Evolutionary conservation across 164 flowering plant species (phyloP).

Genomic region (Akebia trifoliata): DNA sequence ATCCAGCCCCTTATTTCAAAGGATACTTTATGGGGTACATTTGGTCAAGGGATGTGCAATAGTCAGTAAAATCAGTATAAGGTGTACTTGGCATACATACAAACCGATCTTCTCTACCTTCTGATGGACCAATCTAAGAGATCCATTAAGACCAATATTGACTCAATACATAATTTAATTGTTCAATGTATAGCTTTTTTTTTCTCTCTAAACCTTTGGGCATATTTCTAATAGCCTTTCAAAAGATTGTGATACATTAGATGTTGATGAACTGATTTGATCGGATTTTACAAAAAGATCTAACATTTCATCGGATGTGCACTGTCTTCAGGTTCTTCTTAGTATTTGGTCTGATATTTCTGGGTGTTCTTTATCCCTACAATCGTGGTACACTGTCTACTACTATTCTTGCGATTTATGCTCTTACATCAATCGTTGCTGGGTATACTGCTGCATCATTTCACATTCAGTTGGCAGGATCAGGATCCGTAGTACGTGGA

Average conservation of each 20-base stretch:
- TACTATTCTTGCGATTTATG: conserved; percentile 42
- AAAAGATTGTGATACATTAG: background rate
- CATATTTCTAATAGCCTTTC: background rate
- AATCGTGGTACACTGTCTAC: conserved; percentile 54
- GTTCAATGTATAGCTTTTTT: too few species aligned
- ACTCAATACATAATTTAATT: too few species aligned
- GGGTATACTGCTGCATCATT: conserved; percentile 66
- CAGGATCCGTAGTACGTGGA: conserved; percentile 33
- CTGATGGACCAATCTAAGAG: too few species aligned
- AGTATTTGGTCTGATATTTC: conserved; percentile 43
- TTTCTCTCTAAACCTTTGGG: background rate
- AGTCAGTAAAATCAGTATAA: too few species aligned
- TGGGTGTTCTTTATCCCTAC: conserved; percentile 64
- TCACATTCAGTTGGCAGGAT: conserved; percentile 41
- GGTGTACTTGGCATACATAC: too few species aligned
- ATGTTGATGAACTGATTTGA: background rate
- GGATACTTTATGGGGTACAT: too few species aligned
- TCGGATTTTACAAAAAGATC: too few species aligned
- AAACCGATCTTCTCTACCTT: too few species aligned
- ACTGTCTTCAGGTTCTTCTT: conserved; percentile 37
- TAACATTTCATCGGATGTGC: background rate
- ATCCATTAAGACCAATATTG: too few species aligned
- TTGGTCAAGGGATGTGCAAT: too few species aligned
- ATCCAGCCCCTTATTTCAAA: too few species aligned
- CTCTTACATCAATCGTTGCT: conserved; percentile 61